Base-by-base conservation (phyloP, 78 protist genomes). In the Dictyostelium discoideum region DNA sequence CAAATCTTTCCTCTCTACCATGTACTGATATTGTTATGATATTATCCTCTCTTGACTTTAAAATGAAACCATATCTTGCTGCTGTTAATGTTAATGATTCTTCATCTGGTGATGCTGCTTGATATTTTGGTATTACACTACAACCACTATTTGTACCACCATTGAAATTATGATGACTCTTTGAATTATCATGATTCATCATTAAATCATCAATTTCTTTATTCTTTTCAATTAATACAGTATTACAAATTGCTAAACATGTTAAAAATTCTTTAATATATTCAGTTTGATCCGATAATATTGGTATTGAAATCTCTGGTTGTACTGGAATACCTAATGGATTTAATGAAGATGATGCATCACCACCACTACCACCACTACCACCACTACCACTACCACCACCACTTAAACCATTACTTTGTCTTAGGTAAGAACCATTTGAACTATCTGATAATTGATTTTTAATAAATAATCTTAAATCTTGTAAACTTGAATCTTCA, bases 171-270 rank as follows among this genome's bases (percentile, higher is more conserved):
- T 60, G 69, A 26, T 11, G 4, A 69, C 77, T 69, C 9, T 11
- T 29, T 11, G 37, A 13, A 29, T 57, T 73, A 16, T 20, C 32
- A 42, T 46, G n/a, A 14, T 18, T 60, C 39, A 81, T 81, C 42
- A 77, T 60, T 54, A 95, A 63, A 67, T 73, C 81, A 50, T 63
- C 94, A 13, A 57, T 78, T 26, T 90, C 86, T 16, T 24, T 18
- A 20, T 46, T 37, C n/a, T 80, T 54, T 82, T 96, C 98, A 63
- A 96, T 88, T 9, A 96, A 63, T n/a, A 96, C 98, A 0, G 98
- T 96, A 74, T 96, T 95, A 78, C 98, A 96, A 48, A 96, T 87
- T 14, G 97, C 98, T 48, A 90, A 72, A 90, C 95, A 90, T 3
- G 48, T 50, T 20, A 90, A 60, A 73, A 83, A 90, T 32, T 90